Evolutionary conservation across 441 rosid species (phyloP).

Genomic region (Adansonia gregorii): DNA sequence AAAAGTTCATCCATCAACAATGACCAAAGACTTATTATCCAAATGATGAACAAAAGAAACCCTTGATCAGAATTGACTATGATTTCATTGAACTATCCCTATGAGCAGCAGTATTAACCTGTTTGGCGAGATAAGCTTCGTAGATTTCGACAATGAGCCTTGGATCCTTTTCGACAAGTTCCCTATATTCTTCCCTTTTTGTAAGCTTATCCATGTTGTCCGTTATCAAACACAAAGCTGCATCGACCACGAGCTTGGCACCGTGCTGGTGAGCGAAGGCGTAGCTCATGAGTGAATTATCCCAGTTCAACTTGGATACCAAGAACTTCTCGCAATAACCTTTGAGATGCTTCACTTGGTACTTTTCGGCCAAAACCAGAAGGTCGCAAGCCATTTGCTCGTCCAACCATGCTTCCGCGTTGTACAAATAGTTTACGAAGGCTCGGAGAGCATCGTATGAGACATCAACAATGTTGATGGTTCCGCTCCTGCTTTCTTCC

Average conservation of each 20-base stretch:
- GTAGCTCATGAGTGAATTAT: slow-evolving; percentile 74
- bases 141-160: slow-evolving; percentile 80
- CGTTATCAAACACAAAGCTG: slow-evolving; percentile 64
- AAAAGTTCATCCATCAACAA: slow-evolving; percentile 1
- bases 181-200: slow-evolving; percentile 64
- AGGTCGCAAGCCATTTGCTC: slow-evolving; percentile 87
- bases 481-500: slow-evolving; percentile 36
- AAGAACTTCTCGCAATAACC: slow-evolving; percentile 66
- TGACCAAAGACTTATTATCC: neutral
- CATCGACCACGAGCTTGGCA: slow-evolving; percentile 67
- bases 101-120: slow-evolving; percentile 75
- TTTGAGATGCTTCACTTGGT: slow-evolving; percentile 84
- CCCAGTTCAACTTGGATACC: slow-evolving; percentile 75
- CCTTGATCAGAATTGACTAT: slow-evolving; percentile 7
- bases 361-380: slow-evolving; percentile 78
- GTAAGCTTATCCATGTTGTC: slow-evolving; percentile 86
- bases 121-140: slow-evolving; percentile 73
- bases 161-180: slow-evolving; percentile 83
- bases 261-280: slow-evolving; percentile 91
- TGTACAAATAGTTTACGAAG: slow-evolving; percentile 72
- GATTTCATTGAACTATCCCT: slow-evolving; percentile 39
- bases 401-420: slow-evolving; percentile 80
- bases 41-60: neutral
- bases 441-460: slow-evolving; percentile 73
- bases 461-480: slow-evolving; percentile 72